phyloP scores from a whole-genome alignment of 352 stramenopile species.

The Globisporangium takayamanum region DNA sequence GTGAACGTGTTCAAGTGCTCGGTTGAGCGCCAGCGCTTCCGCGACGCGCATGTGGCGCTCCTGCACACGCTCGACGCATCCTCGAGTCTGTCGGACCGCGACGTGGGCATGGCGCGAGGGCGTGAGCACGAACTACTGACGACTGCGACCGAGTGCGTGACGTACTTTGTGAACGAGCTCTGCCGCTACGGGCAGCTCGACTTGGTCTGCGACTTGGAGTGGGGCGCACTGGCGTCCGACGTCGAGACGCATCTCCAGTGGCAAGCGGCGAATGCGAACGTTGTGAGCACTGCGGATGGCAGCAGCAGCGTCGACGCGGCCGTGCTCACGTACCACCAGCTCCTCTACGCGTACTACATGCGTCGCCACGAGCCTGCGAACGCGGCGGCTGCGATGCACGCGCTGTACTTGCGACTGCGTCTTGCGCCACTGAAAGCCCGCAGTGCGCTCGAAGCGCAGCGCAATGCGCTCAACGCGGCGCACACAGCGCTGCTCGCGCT shows the following conservation, averaged over 20 bases:
- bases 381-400: conserved; percentile 51
- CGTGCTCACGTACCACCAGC: conserved; percentile 53
- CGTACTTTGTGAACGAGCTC: conserved; percentile 68
- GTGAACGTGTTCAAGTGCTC: conserved; percentile 82
- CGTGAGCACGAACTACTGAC: conserved; percentile 15
- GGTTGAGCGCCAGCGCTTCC: conserved; percentile 51
- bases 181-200: conserved; percentile 59
- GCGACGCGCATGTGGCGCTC: conserved; percentile 64
- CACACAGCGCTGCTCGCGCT: conserved; percentile 35
- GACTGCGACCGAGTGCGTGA: conserved; percentile 60
- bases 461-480: conserved; percentile 52
- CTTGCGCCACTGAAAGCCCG: conserved; percentile 33
- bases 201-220: conserved; percentile 69
- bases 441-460: conserved; percentile 39
- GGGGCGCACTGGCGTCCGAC: conserved; percentile 44
- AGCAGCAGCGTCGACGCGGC: conserved; percentile 27
- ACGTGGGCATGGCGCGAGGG: conserved; percentile 7
- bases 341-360: conserved; percentile 68
- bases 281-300: conserved; percentile 20
- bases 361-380: conserved; percentile 57
- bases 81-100: conserved; percentile 1
- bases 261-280: conserved; percentile 63
- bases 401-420: conserved; percentile 41
- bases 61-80: conserved; percentile 56
- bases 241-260: conserved; percentile 71